Conservation (phyloP, 148 eudicot species). For the Beta vulgaris region DNA sequence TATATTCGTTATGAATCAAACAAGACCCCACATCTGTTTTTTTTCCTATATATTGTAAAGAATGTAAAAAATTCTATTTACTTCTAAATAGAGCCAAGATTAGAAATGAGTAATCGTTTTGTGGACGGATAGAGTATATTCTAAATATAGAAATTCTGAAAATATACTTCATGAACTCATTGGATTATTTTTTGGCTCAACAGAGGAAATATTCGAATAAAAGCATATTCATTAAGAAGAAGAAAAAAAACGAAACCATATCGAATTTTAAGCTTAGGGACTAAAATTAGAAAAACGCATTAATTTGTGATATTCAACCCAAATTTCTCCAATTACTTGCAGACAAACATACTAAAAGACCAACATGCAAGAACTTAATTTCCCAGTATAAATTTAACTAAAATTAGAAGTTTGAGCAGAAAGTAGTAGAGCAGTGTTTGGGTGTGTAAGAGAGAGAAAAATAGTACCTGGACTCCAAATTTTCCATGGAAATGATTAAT, state of each 20-base stretch:
- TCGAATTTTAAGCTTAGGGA: not conserved
- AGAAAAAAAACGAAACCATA: not conserved
- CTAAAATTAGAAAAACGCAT: too few species aligned
- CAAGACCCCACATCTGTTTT: too few species aligned
- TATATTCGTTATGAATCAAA: too few species aligned
- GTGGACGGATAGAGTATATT: too few species aligned
- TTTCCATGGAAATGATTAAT: constrained; percentile 11
- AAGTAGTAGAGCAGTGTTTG: too few species aligned
- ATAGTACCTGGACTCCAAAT: constrained; percentile 14
- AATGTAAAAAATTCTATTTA: too few species aligned
- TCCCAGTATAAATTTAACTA: not conserved
- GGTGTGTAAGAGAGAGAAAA: not conserved
- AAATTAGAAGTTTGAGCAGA: not conserved
- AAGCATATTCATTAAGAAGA: not conserved
- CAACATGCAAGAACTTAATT: not conserved
- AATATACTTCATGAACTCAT: not conserved
- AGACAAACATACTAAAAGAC: not conserved
- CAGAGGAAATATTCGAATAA: too few species aligned
- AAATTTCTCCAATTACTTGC: not conserved
- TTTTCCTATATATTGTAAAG: too few species aligned
- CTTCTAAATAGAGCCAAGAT: too few species aligned
- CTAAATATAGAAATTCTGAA: not conserved
- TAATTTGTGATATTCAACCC: too few species aligned
- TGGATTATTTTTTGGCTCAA: not conserved
- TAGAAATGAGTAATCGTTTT: too few species aligned